A percentile compares a stretch with the other conserved stretches of the same genome.
Conservation (phyloP, 257 asterid species). For the Oldenlandia corymbosa region DNA sequence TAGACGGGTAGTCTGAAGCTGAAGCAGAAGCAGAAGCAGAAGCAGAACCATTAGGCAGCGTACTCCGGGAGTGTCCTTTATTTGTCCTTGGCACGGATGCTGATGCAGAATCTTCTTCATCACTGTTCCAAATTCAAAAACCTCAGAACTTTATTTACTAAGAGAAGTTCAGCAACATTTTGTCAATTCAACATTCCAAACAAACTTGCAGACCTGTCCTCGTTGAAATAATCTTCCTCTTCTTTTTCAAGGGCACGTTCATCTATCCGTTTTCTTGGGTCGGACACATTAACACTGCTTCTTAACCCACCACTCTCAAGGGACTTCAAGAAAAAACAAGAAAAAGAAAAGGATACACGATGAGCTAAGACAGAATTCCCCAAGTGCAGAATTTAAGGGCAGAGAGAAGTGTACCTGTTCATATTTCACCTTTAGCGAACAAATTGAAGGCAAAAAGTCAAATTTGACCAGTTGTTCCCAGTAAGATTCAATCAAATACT, state of each 20-base stretch:
- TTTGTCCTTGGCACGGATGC: conserved; percentile 45
- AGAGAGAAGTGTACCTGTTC: conserved; percentile 63
- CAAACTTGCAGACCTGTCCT: conserved; percentile 63
- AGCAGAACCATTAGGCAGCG: conserved; percentile 59
- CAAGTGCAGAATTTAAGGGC: conserved; percentile 3
- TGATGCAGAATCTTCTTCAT: conserved; percentile 94
- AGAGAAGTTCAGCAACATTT: background rate
- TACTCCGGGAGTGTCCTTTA: conserved; percentile 37
- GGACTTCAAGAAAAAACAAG: too few relatives aligned
- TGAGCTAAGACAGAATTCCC: conserved; percentile 16
- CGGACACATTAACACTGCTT: conserved; percentile 43
- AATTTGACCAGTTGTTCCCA: conserved; percentile 81
- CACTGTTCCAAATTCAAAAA: conserved; percentile 40
- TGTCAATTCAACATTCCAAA: background rate
- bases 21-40: too few relatives aligned
- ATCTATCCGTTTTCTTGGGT: conserved; percentile 72
- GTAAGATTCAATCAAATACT: conserved; percentile 73
- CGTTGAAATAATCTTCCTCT: conserved; percentile 93
- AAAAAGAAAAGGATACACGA: conserved; percentile 18
- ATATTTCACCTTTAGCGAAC: conserved; percentile 71
- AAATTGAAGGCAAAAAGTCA: conserved; percentile 57
- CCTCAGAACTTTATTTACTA: background rate
- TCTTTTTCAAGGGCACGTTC: conserved; percentile 95
- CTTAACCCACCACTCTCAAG: conserved; percentile 54
- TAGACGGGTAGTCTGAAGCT: conserved; percentile 32